Evolutionary conservation across 495 filamentous ascomycete species (phyloP), one percentile per base, ranked within the genome.

Genomic region (Thermothielavioides terrestris): DNA sequence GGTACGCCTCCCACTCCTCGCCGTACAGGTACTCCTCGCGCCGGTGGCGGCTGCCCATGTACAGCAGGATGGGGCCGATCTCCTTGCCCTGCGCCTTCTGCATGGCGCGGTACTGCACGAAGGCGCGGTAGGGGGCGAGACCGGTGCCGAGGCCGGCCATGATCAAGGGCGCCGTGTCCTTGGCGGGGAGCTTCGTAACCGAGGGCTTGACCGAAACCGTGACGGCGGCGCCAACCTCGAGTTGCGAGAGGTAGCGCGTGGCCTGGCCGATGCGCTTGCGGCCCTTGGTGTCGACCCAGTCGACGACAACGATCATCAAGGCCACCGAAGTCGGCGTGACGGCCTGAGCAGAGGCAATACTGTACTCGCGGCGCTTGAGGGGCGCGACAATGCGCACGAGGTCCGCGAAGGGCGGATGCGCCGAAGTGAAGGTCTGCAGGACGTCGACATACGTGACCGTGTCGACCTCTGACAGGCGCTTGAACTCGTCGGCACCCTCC

Each of bases 61-160:
- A 98, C 50, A 98, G 76, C 18, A 98, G 78, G 48, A 96, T 89
- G 25, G 89, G 73, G 38, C 92, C 92, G 58, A 98, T 95, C 49
- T 92, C 83, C 71, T 90, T 88, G 64, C 92, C 92, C 70, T 94
- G 87, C 28, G 85, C 80, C 70, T 94, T 94, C 68, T 97, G 91
- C 79, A 90, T 89, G 15, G 92, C 92, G 35, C 92, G 91, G 74
- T 98, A 89, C 69, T 98, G 94, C 42, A 96, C 85, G 63, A 98
- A 98, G 42, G 92, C 92, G 53, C 92, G 85, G 85, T 97, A 98
- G 26, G 92, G 92, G 6, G 92, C 92, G 15, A 98, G 83, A 61
- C 92, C 92, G 3, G 92, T 98, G 54, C 92, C 92, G n/a, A 98
- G 85, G 69, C 92, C 92, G 26, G 92, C 92, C 92, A 98, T 98